Evolutionary conservation across 1,139 yeast species (phyloP), one percentile per base, ranked within the genome.

Genomic region (Pichia sp.): DNA sequence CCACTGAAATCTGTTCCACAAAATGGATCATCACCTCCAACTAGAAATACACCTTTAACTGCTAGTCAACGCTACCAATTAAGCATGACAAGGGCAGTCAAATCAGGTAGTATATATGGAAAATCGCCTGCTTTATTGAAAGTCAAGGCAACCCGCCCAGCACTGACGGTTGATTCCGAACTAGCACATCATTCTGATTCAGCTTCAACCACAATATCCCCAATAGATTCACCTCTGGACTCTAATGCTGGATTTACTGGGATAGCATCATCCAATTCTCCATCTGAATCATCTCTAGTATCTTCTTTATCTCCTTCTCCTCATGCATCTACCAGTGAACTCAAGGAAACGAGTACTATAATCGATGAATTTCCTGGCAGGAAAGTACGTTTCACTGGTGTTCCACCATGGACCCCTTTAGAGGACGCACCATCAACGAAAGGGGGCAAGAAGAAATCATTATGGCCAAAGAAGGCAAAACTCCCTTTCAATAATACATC

Each of bases 31-130:
- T 26, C 10, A 10, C 24, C 30, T 1, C 12, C 30, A 5, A 26
- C 14, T 14, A 30, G 32, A 18, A 10, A 5, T 5, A 4, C 20
- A 9, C 11, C 22, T 25, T 30, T 56, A 10, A 52, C 59, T 10
- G 64, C 64, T 1, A 59, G 57, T 31, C 62, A 59, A 38, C 49
- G 64, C 38, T 42, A 60, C 20, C 63, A 61, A 33, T 57, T 53
- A 39, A 63, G 59, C 36, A 59, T 61, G 20, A 17, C 51, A 32
- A 52, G 48, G 42, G 56, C 62, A 9, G 42, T 56, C 3, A 52
- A 52, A 31, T 53, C 44, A 37, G 64, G 64, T 5, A 52, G 52
- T 24, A 44, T 60, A 22, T 50, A 50, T 28, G 50, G 57, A 4
- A 55, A 54, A 40, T 46, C 52, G 4, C 20, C 54, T 12, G 56